Evolutionary conservation across 352 stramenopile genomes (phyloP).

Genomic region (Pythium myriotylum): DNA sequence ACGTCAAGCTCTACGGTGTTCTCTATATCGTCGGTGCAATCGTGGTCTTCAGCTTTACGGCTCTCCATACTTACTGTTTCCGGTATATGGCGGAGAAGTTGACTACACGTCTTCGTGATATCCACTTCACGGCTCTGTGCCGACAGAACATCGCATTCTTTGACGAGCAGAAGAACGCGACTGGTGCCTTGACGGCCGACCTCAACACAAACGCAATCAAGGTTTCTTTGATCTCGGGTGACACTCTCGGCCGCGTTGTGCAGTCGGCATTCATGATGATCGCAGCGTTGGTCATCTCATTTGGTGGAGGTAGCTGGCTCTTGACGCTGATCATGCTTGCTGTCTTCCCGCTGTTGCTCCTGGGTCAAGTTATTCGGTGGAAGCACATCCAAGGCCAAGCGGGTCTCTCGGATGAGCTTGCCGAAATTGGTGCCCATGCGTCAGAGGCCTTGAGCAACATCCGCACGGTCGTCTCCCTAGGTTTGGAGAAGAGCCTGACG

Average conservation of each 20-base stretch:
- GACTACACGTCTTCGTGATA: constrained; percentile 38
- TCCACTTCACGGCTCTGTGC: constrained; percentile 42
- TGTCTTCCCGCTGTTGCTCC: constrained; percentile 55
- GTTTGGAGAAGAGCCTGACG: constrained; percentile 3
- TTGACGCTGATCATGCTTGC: constrained; percentile 54
- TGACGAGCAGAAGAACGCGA: constrained; percentile 30
- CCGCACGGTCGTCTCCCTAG: constrained; percentile 24
- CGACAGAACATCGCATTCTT: constrained; percentile 50
- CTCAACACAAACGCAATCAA: constrained; percentile 43
- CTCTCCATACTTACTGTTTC: constrained; percentile 39
- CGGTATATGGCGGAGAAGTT: constrained; percentile 47
- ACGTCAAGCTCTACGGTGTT: constrained; percentile 30
- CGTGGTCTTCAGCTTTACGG: constrained; percentile 24
- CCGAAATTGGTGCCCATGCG: constrained; percentile 28
- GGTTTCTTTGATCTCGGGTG: constrained; percentile 36
- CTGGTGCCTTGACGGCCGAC: constrained; percentile 38
- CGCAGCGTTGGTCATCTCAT: constrained; percentile 43
- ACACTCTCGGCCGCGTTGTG: constrained; percentile 39
- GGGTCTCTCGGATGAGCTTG: constrained; percentile 23
- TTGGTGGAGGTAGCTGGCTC: constrained; percentile 48
- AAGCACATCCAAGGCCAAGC: constrained; percentile 13
- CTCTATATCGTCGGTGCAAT: constrained; percentile 39
- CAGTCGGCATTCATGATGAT: constrained; percentile 43
- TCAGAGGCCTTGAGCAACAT: constrained; percentile 35
- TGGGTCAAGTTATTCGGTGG: constrained; percentile 29